Evolutionary conservation across 129 eudicot species (phyloP).

Genomic region (Silybum marianum): DNA sequence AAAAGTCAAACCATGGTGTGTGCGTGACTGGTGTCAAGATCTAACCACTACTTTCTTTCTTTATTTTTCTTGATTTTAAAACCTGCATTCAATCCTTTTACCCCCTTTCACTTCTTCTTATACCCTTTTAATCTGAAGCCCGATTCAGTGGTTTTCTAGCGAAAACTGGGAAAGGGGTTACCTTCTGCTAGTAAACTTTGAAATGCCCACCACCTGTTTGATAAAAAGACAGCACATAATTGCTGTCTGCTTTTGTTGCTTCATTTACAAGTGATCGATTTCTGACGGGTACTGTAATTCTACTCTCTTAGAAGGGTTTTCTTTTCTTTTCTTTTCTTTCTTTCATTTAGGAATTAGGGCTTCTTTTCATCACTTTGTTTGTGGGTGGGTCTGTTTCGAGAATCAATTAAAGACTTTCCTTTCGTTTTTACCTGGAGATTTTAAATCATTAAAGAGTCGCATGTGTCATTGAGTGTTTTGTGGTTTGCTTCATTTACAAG

Average conservation of each 20-base stretch:
- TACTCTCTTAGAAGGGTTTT: constrained; percentile 9
- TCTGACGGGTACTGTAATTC: constrained; percentile 6
- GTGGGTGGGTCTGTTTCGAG: constrained; percentile 37
- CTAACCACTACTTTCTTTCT: constrained; percentile 29
- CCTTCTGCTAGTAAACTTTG: constrained; percentile 4
- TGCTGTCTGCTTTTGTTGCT: constrained; percentile 48
- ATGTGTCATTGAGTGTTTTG: constrained; percentile 45
- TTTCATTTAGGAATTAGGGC: constrained; percentile 18
- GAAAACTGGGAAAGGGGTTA: constrained; percentile 11
- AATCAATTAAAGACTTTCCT: constrained; percentile 39
- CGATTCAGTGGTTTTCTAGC: neutral
- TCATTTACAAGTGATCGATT: constrained; percentile 62
- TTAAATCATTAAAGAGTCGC: constrained; percentile 46
- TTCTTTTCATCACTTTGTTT: constrained; percentile 24
- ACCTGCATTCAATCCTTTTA: neutral
- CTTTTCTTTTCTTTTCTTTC: neutral
- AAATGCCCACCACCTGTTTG: constrained; percentile 30
- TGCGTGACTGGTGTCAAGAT: constrained; percentile 32
- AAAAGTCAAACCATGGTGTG: constrained; percentile 32
- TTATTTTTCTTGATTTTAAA: neutral
- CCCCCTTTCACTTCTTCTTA: constrained; percentile 2
- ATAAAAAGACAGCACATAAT: constrained; percentile 26
- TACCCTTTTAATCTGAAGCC: neutral
- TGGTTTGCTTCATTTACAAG: constrained; percentile 53
- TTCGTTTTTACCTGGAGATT: constrained; percentile 29